Evolutionary conservation across 176 grass and related monocot species (phyloP), one percentile per base, ranked within the genome.

Genomic region (Aegilops longissima): DNA sequence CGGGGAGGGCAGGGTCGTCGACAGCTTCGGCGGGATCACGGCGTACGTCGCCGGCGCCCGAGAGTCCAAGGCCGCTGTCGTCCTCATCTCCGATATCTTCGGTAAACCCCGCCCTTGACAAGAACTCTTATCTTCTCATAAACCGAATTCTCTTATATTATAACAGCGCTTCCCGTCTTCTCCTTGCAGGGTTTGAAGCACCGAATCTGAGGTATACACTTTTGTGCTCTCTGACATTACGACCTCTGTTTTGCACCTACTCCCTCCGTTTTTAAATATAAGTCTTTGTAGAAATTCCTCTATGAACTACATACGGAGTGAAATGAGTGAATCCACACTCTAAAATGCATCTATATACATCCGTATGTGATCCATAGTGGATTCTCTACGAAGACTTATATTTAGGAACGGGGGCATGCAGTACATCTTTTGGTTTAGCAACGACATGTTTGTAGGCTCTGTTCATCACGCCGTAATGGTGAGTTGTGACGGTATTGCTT

Each of bases 51-150:
- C 84, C 78, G 90, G 92, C 40, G 80, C 88, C 44, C 44, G 59
- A 2, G 77, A 83, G 4, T 65, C 86, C 42, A 94, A 92, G 73
- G 66, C 76, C 33, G 90, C 86, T 59, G 67, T 97, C 80, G 21
- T 97, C 71, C 95, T 97, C 81, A 17, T 92, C 86, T 84, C 95
- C 77, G 92, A 97, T 61, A 17, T 94, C 80, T 97, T 20, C 40
- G 95, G 90, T 97, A 82, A 80, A 38, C 39, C 23, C 42, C 78
- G 1, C n/a, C 58, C 34, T 59, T 38, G 9, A 42, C 9, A 23
- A 12, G 4, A 36, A 9, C 35, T 16, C 56, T 3, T 47, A 13
- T 13, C 45, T 47, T 47, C 12, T 47, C 45, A 14, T 47, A 47
- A 47, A 12, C 12, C 12, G 45, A 4, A 8, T n/a, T 59, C 14